Conservation (phyloP, 768 basidiomycete genomes). For the Xerocomellus chrysenteron region DNA sequence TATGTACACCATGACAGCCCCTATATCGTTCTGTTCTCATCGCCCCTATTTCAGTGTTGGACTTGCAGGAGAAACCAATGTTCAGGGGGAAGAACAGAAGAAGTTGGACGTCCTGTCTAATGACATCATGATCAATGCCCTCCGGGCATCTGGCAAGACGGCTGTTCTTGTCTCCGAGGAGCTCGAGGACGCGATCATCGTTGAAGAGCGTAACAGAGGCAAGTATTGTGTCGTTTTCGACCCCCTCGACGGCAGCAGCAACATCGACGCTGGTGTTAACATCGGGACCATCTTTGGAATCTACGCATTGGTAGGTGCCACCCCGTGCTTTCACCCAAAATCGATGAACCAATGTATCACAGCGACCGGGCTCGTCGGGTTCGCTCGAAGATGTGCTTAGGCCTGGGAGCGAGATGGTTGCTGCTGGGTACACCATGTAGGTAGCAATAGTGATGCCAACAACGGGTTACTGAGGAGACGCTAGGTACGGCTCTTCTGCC, state of each 20-base stretch:
- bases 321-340: background rate
- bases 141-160: constrained; percentile 94
- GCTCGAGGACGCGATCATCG: constrained; percentile 87
- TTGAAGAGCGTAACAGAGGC: constrained; percentile 77
- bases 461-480: constrained; percentile 9
- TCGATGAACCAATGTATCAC: constrained; percentile 1
- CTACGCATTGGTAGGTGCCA: constrained; percentile 75
- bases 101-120: constrained; percentile 97
- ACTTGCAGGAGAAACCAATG: constrained; percentile 93
- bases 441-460: constrained; percentile 23
- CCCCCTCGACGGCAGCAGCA: constrained; percentile 93
- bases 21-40: background rate
- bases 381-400: constrained; percentile 83
- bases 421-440: constrained; percentile 95
- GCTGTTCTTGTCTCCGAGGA: constrained; percentile 98
- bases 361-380: constrained; percentile 80
- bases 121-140: constrained; percentile 98
- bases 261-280: constrained; percentile 98
- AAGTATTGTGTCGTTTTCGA: constrained; percentile 98
- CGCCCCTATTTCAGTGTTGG: constrained; percentile 66
- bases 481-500: constrained; percentile 89
- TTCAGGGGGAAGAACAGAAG: constrained; percentile 99
- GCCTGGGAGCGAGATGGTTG: constrained; percentile 96
- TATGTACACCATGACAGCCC: constrained; percentile 39
- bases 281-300: constrained; percentile 98